Base-by-base conservation (phyloP, 352 stramenopile genomes). In the Blastocystis sp. region DNA sequence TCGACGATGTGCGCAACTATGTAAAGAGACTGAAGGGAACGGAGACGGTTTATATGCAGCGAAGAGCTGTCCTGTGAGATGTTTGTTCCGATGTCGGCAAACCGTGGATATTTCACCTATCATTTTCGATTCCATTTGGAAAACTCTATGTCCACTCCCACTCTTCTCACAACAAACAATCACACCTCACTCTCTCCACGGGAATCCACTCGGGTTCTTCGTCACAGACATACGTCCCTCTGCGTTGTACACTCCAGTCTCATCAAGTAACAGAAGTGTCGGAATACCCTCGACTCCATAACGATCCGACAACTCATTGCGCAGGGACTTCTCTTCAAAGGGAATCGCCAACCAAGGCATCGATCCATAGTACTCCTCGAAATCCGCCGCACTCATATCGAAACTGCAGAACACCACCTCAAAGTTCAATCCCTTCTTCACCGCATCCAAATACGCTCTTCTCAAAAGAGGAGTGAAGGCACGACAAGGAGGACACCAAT, bases 341-440 rank as follows among this genome's bases (percentile, higher is more conserved):
- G 51, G 75, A 85, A 85, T 73, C 16, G 51, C 75, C 7, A 49
- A 32, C 73, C 73, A 84, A 84, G 73, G 73, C 73, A 84, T 84
- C 18, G 54, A 38, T 32, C 40, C 21, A 27, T 73, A 84, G n/a
- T 84, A 84, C 59, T 84, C 73, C 29, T 71, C 29, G n/a, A 84
- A 84, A 9, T 72, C 59, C 3, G 16, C 11, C 27, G 3, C 8
- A 18, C 36, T 36, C 21, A 18, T 69, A 40, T 84, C 73, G 32
- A 32, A 64, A 44, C 54, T 73, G 59, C 54, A 69, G 38, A 84
- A 84, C 40, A 84, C 59, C 3, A 84, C 48, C 38, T 84, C 73
- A 44, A 84, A 84, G 11, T 84, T 36, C 53, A 73, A 73, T 71
- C 73, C 73, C n/a, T 24, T 29, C 7, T 40, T n/a, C 27, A 53